Evolutionary conservation across 2,329 filamentous ascomycete genomes (phyloP), one percentile per base, ranked within the genome.

Genomic region (Colletotrichum magnum): DNA sequence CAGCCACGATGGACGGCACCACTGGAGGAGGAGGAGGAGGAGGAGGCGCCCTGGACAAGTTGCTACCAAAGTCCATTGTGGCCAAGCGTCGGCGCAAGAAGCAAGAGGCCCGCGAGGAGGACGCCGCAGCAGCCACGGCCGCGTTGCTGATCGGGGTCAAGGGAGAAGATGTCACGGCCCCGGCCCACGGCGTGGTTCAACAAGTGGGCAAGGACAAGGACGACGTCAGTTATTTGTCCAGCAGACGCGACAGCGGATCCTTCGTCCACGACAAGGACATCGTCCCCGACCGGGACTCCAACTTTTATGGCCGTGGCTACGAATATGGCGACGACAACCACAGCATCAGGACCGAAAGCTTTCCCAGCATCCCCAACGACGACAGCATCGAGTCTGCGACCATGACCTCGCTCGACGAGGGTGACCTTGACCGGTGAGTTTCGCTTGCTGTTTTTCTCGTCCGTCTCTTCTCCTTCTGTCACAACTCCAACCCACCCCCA

Each of bases 61-160:
- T 90, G 36, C 77, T 90, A 43, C 83, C 87, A 59, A 88, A 86
- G 74, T 80, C 83, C 45, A 82, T 89, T 62, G 78, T 80, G 32
- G 81, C 81, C 56, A 87, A 85, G 74, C 84, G 85, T 54, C 82
- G 85, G 56, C 82, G 81, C 65, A 85, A 81, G 77, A 86, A 82
- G 76, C 81, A 85, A 63, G 76, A 77, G 54, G 83, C 84, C 15
- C 71, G 78, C 78, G 73, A 84, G 79, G 70, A 76, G 75, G 58
- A 70, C 24, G 68, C 68, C n/a, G 68, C 68, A 9, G 68, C 68
- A 57, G 64, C 67, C 13, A 68, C 58, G 68, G 72, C 43, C 77
- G 72, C 67, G 75, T 51, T 67, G 43, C 21, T 69, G 21, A 15
- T 65, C n/a, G 61, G 68, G 18, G 67, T 64, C 41, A 69, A 66